These are phyloP conservation scores for Endocalyx cinctus DNA, from an alignment of 2,329 filamentous ascomycete genomes.

Conservation along the genomic window DNA sequence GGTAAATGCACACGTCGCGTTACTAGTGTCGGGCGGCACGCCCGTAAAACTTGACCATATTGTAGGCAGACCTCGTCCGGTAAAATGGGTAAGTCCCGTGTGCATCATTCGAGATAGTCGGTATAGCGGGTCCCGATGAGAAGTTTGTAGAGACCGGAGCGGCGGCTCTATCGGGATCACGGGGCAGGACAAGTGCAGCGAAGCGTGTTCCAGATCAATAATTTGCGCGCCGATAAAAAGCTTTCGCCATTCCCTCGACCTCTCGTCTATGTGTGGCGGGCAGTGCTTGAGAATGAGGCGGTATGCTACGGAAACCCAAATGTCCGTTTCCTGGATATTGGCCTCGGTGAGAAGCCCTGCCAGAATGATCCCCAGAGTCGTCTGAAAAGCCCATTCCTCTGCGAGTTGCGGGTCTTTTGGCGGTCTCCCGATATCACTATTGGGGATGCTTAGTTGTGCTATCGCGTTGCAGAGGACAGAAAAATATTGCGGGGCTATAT, in stretches of 20 bases:
- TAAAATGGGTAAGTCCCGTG: conserved; percentile 36
- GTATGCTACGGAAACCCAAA: conserved; percentile 40
- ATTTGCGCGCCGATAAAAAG: conserved; percentile 36
- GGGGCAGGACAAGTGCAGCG: conserved; percentile 36
- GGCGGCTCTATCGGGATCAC: conserved; percentile 36
- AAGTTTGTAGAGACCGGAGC: conserved; percentile 30
- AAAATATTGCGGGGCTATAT: conserved; percentile 34
- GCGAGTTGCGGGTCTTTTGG: conserved; percentile 16
- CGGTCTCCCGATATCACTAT: conserved; percentile 20
- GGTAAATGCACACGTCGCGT: conserved; percentile 27
- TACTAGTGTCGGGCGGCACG: conserved; percentile 10
- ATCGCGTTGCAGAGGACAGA: conserved; percentile 33
- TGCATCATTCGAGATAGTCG: conserved; percentile 41
- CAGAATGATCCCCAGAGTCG: conserved; percentile 36
- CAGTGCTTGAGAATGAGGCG: conserved; percentile 36
- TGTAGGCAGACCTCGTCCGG: conserved; percentile 35
- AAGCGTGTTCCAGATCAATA: conserved; percentile 39
- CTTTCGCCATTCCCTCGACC: conserved; percentile 34
- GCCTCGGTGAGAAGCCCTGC: conserved; percentile 37
- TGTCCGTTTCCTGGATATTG: conserved; percentile 36
- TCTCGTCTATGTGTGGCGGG: conserved; percentile 32
- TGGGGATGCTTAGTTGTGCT: conserved; percentile 34
- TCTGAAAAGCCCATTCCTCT: conserved; percentile 38
- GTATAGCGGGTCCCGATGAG: conserved; percentile 35
- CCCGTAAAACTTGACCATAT: conserved; percentile 38